These are phyloP conservation scores for Nasturtium officinale DNA, from an alignment of 345 rosid species.

Conservation along the genomic window DNA sequence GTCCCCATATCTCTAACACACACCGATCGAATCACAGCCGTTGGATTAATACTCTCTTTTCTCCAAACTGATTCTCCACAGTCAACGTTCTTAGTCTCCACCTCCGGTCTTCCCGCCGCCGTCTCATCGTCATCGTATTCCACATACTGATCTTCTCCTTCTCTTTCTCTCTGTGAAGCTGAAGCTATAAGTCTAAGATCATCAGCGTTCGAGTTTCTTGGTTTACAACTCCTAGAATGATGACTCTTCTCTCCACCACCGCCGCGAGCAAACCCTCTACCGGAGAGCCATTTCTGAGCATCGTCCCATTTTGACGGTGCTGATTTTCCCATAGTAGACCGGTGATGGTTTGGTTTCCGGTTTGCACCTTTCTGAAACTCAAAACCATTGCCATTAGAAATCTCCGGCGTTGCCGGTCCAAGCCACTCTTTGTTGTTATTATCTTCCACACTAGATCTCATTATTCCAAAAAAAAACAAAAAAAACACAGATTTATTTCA, in stretches of 20 bases:
- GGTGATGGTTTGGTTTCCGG: conserved; percentile 61
- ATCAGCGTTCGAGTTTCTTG: conserved; percentile 89
- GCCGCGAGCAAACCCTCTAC: conserved; percentile 63
- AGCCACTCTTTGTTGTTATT: conserved; percentile 32
- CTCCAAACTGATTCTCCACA: conserved; percentile 70
- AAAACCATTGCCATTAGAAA: conserved; percentile 40
- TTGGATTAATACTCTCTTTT: conserved; percentile 48
- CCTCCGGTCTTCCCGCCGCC: conserved; percentile 44
- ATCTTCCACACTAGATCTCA: conserved; percentile 59
- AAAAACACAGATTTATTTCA: background rate
- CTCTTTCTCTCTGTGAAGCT: conserved; percentile 69
- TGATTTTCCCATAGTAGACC: conserved; percentile 79
- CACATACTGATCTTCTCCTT: conserved; percentile 57
- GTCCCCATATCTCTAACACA: conserved; percentile 96
- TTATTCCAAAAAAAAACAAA: conserved; percentile 19
- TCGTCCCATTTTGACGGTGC: conserved; percentile 99
- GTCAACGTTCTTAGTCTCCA: conserved; percentile 78
- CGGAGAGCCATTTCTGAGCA: conserved; percentile 92
- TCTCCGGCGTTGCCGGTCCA: conserved; percentile 49
- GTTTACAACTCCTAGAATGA: conserved; percentile 49
- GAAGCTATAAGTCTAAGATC: conserved; percentile 88
- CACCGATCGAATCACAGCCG: conserved; percentile 61
- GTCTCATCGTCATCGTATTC: conserved; percentile 45
- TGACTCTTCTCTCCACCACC: conserved; percentile 50
- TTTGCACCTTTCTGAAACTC: conserved; percentile 74